These are phyloP conservation scores for Endoconidiophora laricicola DNA, from an alignment of 2,329 filamentous ascomycete genomes.

Conservation along the genomic window DNA sequence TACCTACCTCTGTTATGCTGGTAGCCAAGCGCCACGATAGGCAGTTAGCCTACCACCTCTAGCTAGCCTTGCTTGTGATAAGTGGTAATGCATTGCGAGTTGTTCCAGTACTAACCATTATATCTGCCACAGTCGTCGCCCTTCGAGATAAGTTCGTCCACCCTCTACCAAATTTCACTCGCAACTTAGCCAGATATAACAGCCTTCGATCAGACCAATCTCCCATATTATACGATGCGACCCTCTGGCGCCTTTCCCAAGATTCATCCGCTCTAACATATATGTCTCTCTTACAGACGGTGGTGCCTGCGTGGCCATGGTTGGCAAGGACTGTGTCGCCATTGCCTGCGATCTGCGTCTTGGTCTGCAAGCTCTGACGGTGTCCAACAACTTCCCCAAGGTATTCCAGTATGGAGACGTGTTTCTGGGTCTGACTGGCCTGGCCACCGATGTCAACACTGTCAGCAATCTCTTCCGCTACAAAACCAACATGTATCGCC, in stretches of 20 bases:
- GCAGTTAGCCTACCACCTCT: too few species aligned
- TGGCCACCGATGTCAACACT: slow-evolving; percentile 88
- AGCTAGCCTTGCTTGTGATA: too few species aligned
- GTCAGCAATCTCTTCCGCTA: slow-evolving; percentile 96
- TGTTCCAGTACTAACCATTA: slow-evolving; percentile 18
- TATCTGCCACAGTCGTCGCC: slow-evolving; percentile 51
- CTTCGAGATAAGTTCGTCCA: slow-evolving; percentile 76
- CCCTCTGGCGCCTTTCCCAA: slow-evolving; percentile 5
- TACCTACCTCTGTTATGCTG: not conserved
- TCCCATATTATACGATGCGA: slow-evolving; percentile 1
- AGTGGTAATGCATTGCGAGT: not conserved
- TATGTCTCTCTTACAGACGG: slow-evolving; percentile 37
- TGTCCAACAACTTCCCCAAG: slow-evolving; percentile 99
- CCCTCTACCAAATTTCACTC: slow-evolving; percentile 1
- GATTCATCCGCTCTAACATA: slow-evolving; percentile 2
- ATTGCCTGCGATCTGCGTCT: slow-evolving; percentile 98
- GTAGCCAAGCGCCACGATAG: not conserved
- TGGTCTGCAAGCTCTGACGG: slow-evolving; percentile 86
- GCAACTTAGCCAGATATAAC: not conserved
- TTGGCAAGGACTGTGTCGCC: slow-evolving; percentile 98
- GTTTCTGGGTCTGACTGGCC: slow-evolving; percentile 87
- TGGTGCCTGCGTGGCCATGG: slow-evolving; percentile 95
- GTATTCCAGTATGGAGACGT: slow-evolving; percentile 95
- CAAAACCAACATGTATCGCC: slow-evolving; percentile 99
- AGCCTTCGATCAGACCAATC: not conserved